Evolutionary conservation across 2,329 filamentous ascomycete genomes (phyloP).

Genomic region (Colletotrichum camelliae): DNA sequence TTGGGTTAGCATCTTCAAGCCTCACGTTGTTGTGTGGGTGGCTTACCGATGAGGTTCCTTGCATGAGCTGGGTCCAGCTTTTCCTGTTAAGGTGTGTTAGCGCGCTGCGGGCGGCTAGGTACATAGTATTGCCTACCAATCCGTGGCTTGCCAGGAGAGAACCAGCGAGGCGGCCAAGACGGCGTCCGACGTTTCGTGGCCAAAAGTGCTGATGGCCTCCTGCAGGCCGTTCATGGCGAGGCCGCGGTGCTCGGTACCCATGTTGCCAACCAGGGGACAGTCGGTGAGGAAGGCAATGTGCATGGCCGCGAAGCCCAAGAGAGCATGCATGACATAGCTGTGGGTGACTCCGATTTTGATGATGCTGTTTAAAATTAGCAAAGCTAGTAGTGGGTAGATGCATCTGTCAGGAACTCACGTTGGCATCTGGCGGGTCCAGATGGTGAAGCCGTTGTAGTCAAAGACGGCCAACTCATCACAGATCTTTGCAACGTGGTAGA

Average conservation of each 20-base stretch:
- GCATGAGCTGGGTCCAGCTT: slow-evolving; percentile 91
- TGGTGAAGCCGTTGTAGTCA: slow-evolving; percentile 81
- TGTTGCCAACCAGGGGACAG: slow-evolving; percentile 82
- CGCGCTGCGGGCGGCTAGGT: slow-evolving; percentile 29
- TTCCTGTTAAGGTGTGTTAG: slow-evolving; percentile 64
- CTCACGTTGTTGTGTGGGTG: neutral
- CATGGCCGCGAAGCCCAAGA: slow-evolving; percentile 92
- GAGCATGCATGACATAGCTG: slow-evolving; percentile 90
- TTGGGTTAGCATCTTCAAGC: neutral
- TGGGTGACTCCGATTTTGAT: slow-evolving; percentile 82
- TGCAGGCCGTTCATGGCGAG: slow-evolving; percentile 87
- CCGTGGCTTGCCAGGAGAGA: slow-evolving; percentile 93
- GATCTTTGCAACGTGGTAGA: slow-evolving; percentile 88
- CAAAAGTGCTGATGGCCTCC: slow-evolving; percentile 85
- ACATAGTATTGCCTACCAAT: slow-evolving; percentile 74
- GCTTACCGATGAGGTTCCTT: slow-evolving; percentile 86
- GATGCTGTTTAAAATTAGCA: slow-evolving; percentile 57
- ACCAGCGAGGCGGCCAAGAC: slow-evolving; percentile 90
- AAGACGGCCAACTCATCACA: slow-evolving; percentile 81
- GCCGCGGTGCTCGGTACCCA: slow-evolving; percentile 88
- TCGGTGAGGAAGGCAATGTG: slow-evolving; percentile 90
- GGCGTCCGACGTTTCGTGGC: slow-evolving; percentile 85
- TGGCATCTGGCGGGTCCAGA: slow-evolving; percentile 93
- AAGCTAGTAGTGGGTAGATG: neutral
- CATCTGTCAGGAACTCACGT: slow-evolving; percentile 65